Percentiles rank a stretch among this genome's conserved stretches.
These are phyloP conservation scores for Bothriochloa decipiens DNA, from an alignment of 176 grass and related monocot species.

Conservation along the genomic window DNA sequence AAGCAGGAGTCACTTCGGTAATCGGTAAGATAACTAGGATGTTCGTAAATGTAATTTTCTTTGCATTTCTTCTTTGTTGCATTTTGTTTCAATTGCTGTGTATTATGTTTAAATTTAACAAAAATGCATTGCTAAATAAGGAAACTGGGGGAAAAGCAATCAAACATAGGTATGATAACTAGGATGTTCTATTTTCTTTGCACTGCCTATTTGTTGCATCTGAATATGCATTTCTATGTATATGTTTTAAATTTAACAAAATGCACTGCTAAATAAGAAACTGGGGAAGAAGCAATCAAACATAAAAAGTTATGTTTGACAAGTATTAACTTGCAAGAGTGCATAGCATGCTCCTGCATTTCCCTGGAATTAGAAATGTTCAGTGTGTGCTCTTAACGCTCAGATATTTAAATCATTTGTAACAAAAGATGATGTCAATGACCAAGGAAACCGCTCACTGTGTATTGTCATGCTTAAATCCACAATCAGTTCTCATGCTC, in stretches of 20 bases:
- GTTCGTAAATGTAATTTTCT: neutral
- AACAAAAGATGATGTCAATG: neutral
- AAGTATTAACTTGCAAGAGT: neutral
- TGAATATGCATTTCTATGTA: neutral
- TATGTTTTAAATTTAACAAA: neutral
- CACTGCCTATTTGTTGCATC: neutral
- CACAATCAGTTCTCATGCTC: neutral
- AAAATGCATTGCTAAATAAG: neutral
- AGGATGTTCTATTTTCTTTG: neutral
- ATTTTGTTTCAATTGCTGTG: neutral
- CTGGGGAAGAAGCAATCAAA: neutral
- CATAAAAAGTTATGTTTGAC: neutral
- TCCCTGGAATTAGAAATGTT: neutral
- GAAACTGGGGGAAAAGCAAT: neutral
- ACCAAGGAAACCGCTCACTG: neutral
- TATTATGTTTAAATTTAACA: neutral
- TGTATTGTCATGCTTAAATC: neutral
- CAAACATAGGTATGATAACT: neutral
- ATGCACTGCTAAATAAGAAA: neutral
- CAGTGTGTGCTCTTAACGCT: neutral
- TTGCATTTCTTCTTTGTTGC: neutral
- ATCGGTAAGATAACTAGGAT: neutral
- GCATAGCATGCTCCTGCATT: neutral
- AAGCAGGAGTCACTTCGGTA: neutral
- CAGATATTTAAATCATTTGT: neutral